These are phyloP conservation scores for Pezicula carpinea DNA, from an alignment of 2,329 filamentous ascomycete genomes.

Conservation along the genomic window DNA sequence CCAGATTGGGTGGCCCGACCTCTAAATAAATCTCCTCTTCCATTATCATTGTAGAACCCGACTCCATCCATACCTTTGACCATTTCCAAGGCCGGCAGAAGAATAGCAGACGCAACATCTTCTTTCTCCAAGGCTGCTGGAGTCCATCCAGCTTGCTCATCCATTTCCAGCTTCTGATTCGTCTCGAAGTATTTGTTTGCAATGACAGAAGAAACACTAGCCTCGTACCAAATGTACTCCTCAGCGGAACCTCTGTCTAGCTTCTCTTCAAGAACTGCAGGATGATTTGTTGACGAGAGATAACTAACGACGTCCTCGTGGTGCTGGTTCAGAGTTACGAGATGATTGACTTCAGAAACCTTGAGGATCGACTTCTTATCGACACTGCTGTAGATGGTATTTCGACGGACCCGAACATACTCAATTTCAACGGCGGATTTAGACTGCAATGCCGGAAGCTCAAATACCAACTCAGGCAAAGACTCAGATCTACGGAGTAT, in stretches of 20 bases:
- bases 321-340: not conserved
- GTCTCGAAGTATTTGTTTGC: conserved; percentile 10
- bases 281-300: too few relatives aligned
- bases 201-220: conserved; percentile 11
- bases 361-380: conserved; percentile 10
- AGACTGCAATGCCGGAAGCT: not conserved
- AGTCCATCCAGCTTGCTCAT: conserved; percentile 17
- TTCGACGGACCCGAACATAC: conserved; percentile 7
- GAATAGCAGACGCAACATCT: conserved; percentile 7
- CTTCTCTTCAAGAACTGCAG: not conserved
- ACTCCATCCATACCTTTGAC: conserved; percentile 21
- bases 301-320: not conserved
- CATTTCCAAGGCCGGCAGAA: conserved; percentile 13
- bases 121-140: conserved; percentile 3
- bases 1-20: too few relatives aligned
- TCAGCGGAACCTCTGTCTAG: not conserved
- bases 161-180: conserved; percentile 17
- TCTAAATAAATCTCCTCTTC: too few relatives aligned
- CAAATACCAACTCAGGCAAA: conserved; percentile 3
- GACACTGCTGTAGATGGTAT: conserved; percentile 2
- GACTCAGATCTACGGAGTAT: conserved; percentile 4
- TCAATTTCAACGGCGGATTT: not conserved
- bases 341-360: conserved; percentile 7
- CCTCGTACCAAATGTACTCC: conserved; percentile 16
- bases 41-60: conserved; percentile 20